Evolutionary conservation across 768 basidiomycete genomes (phyloP).

Genomic region (Paxillus rubicundulus): DNA sequence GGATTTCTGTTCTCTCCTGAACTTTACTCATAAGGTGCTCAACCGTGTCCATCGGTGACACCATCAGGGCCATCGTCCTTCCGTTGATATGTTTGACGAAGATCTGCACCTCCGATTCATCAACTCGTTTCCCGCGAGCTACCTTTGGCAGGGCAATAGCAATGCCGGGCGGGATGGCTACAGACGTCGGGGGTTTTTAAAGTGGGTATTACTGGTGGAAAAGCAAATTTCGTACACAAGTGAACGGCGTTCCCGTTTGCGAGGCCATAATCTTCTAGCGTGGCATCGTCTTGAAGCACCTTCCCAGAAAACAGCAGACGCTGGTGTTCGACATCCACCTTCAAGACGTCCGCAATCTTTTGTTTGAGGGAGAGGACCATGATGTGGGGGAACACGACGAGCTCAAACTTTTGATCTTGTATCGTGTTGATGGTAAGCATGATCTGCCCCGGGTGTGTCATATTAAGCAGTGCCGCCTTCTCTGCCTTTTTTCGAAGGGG

Average conservation of each 20-base stretch:
- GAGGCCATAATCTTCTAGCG: conserved; percentile 24
- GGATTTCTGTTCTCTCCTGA: background rate
- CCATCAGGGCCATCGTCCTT: conserved; percentile 48
- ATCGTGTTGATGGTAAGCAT: background rate
- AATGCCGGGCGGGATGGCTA: background rate
- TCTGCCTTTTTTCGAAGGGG: background rate
- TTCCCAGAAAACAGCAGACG: conserved; percentile 49
- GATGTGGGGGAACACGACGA: background rate
- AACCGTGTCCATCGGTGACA: conserved; percentile 21
- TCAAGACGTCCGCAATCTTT: background rate
- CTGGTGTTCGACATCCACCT: conserved; percentile 27
- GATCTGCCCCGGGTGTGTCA: conserved; percentile 1
- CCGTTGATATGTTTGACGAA: conserved; percentile 43
- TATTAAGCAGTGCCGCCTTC: background rate
- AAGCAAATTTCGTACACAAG: conserved; percentile 10
- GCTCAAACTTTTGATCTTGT: background rate
- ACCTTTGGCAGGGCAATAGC: background rate
- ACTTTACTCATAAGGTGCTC: background rate
- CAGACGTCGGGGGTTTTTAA: background rate
- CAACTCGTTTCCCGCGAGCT: conserved; percentile 22
- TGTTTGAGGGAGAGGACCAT: background rate
- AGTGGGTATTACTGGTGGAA: background rate
- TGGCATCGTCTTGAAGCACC: conserved; percentile 49
- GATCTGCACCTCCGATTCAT: conserved; percentile 28
- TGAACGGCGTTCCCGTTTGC: conserved; percentile 8